Conservation (phyloP, 331 rosid species). For the Dryas integrifolia region DNA sequence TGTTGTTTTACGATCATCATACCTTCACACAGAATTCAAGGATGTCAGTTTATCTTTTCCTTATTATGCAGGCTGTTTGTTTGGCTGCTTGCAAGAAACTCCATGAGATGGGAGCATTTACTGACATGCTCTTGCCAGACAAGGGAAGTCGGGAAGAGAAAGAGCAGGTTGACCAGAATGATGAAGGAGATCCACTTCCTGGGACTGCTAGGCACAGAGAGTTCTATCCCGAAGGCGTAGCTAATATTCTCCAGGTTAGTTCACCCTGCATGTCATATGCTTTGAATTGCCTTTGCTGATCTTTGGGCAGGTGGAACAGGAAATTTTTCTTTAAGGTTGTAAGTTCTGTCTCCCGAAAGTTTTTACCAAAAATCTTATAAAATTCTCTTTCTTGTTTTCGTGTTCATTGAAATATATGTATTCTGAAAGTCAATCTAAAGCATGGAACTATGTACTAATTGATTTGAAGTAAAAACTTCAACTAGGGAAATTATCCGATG, state of each 20-base stretch:
- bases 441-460: not conserved
- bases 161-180: conserved; percentile 78
- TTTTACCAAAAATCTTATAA: not conserved
- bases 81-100: conserved; percentile 97
- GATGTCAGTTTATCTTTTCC: conserved; percentile 30
- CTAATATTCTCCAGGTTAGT: conserved; percentile 81
- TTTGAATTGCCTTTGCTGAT: not conserved
- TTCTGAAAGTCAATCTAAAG: not conserved
- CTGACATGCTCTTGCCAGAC: conserved; percentile 98
- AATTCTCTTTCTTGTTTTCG: not conserved
- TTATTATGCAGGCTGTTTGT: conserved; percentile 77
- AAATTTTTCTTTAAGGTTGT: not conserved
- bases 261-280: conserved; percentile 25
- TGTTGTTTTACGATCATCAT: conserved; percentile 18
- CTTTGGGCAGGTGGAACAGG: not conserved
- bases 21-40: conserved; percentile 19
- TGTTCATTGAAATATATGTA: not conserved
- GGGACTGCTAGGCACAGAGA: conserved; percentile 99
- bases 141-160: conserved; percentile 97
- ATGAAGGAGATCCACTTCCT: conserved; percentile 94
- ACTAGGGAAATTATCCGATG: not conserved
- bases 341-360: not conserved
- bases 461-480: not conserved
- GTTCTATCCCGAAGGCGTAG: conserved; percentile 98
- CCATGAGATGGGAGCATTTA: conserved; percentile 99